Evolutionary conservation across 306 rosid genomes (phyloP).

Genomic region (Fagus sylvatica): DNA sequence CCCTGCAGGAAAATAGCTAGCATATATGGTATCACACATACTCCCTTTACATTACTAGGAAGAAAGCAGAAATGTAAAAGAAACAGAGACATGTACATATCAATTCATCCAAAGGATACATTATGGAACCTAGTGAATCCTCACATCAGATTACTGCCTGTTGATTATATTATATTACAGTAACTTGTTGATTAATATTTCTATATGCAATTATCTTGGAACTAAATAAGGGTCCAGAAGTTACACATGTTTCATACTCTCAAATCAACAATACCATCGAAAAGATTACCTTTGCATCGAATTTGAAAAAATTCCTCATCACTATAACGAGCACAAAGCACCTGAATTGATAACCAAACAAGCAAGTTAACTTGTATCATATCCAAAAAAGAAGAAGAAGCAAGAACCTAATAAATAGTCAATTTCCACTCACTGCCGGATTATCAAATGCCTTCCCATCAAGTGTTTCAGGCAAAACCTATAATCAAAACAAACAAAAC

Average conservation of each 20-base stretch:
- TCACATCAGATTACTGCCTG: background rate
- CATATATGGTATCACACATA: background rate
- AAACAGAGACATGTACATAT: constrained; percentile 1
- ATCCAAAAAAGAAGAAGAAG: background rate
- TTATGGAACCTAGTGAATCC: background rate
- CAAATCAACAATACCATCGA: background rate
- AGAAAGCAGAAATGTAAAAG: background rate
- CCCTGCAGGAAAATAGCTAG: constrained; percentile 46
- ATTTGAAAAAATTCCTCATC: constrained; percentile 81
- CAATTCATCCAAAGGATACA: constrained; percentile 11
- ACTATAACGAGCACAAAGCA: constrained; percentile 84
- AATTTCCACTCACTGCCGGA: constrained; percentile 56
- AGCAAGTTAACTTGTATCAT: background rate
- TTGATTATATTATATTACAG: no score
- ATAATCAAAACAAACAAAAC: constrained; percentile 19
- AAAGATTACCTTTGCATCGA: constrained; percentile 74
- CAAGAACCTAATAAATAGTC: no score
- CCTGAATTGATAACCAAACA: constrained; percentile 42
- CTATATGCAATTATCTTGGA: no score
- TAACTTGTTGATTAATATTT: no score
- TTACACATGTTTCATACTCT: background rate
- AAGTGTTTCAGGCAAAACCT: constrained; percentile 79
- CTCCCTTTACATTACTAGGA: no score
- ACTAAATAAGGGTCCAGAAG: background rate
- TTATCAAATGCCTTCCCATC: constrained; percentile 59